A percentile compares a stretch with the other conserved stretches of the same genome.
phyloP scores from a whole-genome alignment of 2,329 filamentous ascomycete genomes.

The Tolypocladium amazonense region DNA sequence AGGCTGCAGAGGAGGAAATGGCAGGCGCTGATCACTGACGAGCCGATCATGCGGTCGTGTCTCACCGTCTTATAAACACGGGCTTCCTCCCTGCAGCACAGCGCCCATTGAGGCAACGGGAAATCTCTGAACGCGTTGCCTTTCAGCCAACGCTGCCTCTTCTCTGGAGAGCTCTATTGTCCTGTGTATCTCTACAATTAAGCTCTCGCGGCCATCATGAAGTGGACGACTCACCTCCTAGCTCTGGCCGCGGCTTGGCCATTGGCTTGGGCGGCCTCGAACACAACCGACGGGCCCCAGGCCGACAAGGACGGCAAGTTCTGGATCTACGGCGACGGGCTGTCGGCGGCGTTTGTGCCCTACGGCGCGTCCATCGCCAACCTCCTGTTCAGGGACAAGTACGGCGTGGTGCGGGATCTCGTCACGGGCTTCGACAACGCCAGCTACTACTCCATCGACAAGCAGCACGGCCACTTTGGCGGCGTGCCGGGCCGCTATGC shows the following conservation, averaged over 20 bases:
- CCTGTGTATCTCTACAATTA: background rate
- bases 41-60: background rate
- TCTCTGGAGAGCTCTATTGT: background rate
- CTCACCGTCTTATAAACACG: background rate
- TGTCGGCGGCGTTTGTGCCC: slow-evolving; percentile 59
- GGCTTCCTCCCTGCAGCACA: background rate
- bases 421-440: slow-evolving; percentile 70
- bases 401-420: slow-evolving; percentile 59
- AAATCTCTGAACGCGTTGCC: background rate
- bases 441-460: slow-evolving; percentile 54
- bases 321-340: slow-evolving; percentile 56
- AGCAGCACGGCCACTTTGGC: slow-evolving; percentile 60
- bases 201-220: slow-evolving; percentile 9
- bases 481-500: slow-evolving; percentile 68
- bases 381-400: slow-evolving; percentile 57
- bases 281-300: slow-evolving; percentile 8
- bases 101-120: background rate
- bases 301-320: slow-evolving; percentile 58
- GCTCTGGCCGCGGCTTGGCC: slow-evolving; percentile 8
- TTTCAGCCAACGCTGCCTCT: background rate
- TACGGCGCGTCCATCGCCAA: slow-evolving; percentile 68
- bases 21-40: background rate
- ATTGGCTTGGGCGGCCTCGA: slow-evolving; percentile 6
- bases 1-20: background rate
- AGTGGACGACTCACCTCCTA: slow-evolving; percentile 6